Percentiles rank a stretch among this genome's conserved stretches.
These are phyloP conservation scores for Sanguinoderma infundibulare DNA, from an alignment of 1,284 basidiomycete genomes.

Conservation along the genomic window DNA sequence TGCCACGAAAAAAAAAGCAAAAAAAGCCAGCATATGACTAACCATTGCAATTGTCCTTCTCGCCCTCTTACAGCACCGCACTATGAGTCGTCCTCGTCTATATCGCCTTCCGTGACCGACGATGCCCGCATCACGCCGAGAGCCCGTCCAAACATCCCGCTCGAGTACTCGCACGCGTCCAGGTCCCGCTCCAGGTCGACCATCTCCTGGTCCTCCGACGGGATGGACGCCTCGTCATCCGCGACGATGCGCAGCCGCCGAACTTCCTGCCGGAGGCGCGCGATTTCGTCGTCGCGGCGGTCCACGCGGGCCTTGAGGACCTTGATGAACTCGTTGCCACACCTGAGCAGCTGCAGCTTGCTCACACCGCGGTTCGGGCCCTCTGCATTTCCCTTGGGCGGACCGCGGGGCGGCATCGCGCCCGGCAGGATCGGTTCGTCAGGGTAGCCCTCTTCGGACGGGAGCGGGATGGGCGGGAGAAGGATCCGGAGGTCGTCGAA, in stretches of 20 bases:
- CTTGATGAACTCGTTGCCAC: slow-evolving; percentile 67
- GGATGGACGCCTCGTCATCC: slow-evolving; percentile 29
- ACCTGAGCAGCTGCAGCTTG: slow-evolving; percentile 88
- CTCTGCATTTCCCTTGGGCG: slow-evolving; percentile 83
- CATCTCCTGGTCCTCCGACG: slow-evolving; percentile 30
- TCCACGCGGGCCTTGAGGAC: slow-evolving; percentile 73
- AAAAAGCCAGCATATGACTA: background rate
- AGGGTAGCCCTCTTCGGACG: slow-evolving; percentile 64
- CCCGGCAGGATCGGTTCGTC: slow-evolving; percentile 79
- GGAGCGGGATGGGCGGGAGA: slow-evolving; percentile 87
- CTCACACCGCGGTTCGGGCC: slow-evolving; percentile 95
- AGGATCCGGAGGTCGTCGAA: slow-evolving; percentile 93
- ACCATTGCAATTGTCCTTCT: too few relatives aligned
- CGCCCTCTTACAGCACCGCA: background rate
- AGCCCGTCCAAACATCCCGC: slow-evolving; percentile 27
- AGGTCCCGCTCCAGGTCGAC: slow-evolving; percentile 39
- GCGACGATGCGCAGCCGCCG: slow-evolving; percentile 52
- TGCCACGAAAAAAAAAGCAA: background rate
- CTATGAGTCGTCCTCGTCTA: slow-evolving; percentile 34
- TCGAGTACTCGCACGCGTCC: slow-evolving; percentile 35
- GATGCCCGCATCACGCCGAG: slow-evolving; percentile 9
- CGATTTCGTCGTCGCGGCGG: slow-evolving; percentile 84
- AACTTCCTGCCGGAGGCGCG: slow-evolving; percentile 71
- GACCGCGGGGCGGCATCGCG: slow-evolving; percentile 83
- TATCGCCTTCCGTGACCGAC: slow-evolving; percentile 33